Conservation (phyloP, 148 eudicot genomes). For the Silene uniflora region DNA sequence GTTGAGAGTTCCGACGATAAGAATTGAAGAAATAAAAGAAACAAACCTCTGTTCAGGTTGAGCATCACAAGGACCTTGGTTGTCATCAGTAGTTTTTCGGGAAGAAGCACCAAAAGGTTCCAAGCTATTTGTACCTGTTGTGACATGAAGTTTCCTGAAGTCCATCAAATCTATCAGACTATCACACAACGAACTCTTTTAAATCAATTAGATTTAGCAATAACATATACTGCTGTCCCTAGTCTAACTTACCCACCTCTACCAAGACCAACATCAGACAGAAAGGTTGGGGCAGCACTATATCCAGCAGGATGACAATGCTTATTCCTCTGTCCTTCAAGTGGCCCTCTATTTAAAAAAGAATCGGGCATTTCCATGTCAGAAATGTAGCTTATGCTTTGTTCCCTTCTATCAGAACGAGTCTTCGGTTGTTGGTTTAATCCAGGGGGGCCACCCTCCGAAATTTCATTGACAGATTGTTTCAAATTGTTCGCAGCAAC, state of each 20-base stretch:
- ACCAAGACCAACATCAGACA: slow-evolving; percentile 25
- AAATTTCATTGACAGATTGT: slow-evolving; percentile 20
- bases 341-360: slow-evolving; percentile 22
- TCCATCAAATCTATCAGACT: background rate
- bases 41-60: slow-evolving; percentile 36
- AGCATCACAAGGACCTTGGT: slow-evolving; percentile 22
- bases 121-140: slow-evolving; percentile 32
- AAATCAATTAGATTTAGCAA: background rate
- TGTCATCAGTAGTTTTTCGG: slow-evolving; percentile 11
- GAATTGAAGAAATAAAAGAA: background rate
- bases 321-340: slow-evolving; percentile 26
- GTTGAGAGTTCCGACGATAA: background rate
- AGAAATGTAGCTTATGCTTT: slow-evolving; percentile 17
- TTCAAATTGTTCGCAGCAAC: slow-evolving; percentile 24
- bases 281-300: slow-evolving; percentile 14
- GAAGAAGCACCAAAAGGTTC: slow-evolving; percentile 24
- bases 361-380: slow-evolving; percentile 21
- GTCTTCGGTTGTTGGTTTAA: slow-evolving; percentile 20
- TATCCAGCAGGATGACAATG: slow-evolving; percentile 14
- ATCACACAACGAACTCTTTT: background rate
- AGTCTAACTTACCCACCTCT: slow-evolving; percentile 25
- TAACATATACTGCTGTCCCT: slow-evolving; percentile 27
- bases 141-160: slow-evolving; percentile 3
- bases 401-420: slow-evolving; percentile 11
- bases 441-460: slow-evolving; percentile 28